Percentiles rank a stretch among this genome's conserved stretches.
Conservation (phyloP, 2,329 filamentous ascomycete genomes). For the Paracamarosporium sp. region DNA sequence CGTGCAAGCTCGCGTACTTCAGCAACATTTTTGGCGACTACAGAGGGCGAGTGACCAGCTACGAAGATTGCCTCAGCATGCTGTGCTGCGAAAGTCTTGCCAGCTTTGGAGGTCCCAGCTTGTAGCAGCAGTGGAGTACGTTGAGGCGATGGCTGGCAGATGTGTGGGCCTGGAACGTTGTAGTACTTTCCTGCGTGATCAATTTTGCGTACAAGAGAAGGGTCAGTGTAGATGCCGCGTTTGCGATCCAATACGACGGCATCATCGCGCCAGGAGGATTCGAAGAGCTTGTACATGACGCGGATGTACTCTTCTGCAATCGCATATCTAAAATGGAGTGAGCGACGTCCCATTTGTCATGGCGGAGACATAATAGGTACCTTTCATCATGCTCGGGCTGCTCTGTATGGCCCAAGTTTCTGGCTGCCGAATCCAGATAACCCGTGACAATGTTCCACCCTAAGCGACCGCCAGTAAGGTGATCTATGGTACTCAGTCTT, state of each 20-base stretch:
- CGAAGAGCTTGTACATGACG: constrained; percentile 71
- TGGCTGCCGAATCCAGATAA: constrained; percentile 69
- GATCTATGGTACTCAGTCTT: constrained; percentile 68
- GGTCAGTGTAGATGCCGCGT: constrained; percentile 65
- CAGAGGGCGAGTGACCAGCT: constrained; percentile 66
- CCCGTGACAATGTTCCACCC: constrained; percentile 64
- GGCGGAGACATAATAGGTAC: constrained; percentile 56
- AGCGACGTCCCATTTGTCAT: constrained; percentile 61
- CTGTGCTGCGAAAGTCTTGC: constrained; percentile 69
- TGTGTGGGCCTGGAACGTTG: constrained; percentile 70
- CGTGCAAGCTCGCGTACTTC: constrained; percentile 65
- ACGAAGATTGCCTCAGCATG: constrained; percentile 75
- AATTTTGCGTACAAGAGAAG: constrained; percentile 65
- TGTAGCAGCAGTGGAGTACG: constrained; percentile 72
- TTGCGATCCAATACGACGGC: constrained; percentile 66
- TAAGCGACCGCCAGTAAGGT: constrained; percentile 65
- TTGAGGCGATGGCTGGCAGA: constrained; percentile 69
- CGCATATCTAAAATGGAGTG: constrained; percentile 60
- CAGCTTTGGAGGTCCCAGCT: constrained; percentile 69
- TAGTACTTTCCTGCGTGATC: constrained; percentile 70
- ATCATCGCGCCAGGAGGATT: constrained; percentile 70
- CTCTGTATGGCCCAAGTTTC: constrained; percentile 64
- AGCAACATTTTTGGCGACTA: constrained; percentile 65
- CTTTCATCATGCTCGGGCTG: constrained; percentile 69
- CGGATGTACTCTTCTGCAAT: constrained; percentile 73